Evolutionary conservation across 495 filamentous ascomycete species (phyloP).

Genomic region (Chaetomium fimeti): DNA sequence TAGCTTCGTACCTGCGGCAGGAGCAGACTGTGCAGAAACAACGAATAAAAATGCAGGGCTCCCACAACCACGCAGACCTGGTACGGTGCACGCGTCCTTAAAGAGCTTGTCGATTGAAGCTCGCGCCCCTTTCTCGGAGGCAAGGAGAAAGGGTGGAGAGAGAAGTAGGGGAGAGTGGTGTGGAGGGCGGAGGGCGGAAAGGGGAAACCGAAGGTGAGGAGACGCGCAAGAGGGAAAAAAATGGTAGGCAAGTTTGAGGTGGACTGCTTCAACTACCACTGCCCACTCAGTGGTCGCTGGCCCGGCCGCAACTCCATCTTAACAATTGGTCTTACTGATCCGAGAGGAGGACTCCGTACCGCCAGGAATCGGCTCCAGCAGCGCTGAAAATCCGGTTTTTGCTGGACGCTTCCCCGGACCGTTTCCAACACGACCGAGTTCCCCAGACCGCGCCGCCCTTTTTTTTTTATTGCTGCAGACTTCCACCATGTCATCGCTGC

Average conservation of each 20-base stretch:
- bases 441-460: too few relatives aligned
- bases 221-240: conserved; percentile 20
- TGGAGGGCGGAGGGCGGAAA: conserved; percentile 23
- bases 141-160: conserved; percentile 24
- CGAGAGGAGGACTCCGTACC: too few relatives aligned
- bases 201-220: conserved; percentile 23
- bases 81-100: conserved; percentile 12
- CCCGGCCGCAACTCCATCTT: background rate
- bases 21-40: background rate
- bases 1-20: conserved; percentile 20
- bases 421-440: too few relatives aligned
- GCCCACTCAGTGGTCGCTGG: background rate
- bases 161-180: conserved; percentile 15
- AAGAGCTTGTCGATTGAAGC: conserved; percentile 1
- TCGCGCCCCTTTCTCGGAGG: conserved; percentile 24
- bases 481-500: background rate
- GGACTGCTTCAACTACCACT: conserved; percentile 7
- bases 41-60: conserved; percentile 4
- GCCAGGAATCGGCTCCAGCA: too few relatives aligned
- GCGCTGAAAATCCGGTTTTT: too few relatives aligned
- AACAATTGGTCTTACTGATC: background rate
- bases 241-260: conserved; percentile 13
- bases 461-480: too few relatives aligned
- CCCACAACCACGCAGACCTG: background rate
- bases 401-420: too few relatives aligned